Conservation (phyloP, 2,329 filamentous ascomycete genomes). For the Ophiocordyceps camponoti-saundersi region DNA sequence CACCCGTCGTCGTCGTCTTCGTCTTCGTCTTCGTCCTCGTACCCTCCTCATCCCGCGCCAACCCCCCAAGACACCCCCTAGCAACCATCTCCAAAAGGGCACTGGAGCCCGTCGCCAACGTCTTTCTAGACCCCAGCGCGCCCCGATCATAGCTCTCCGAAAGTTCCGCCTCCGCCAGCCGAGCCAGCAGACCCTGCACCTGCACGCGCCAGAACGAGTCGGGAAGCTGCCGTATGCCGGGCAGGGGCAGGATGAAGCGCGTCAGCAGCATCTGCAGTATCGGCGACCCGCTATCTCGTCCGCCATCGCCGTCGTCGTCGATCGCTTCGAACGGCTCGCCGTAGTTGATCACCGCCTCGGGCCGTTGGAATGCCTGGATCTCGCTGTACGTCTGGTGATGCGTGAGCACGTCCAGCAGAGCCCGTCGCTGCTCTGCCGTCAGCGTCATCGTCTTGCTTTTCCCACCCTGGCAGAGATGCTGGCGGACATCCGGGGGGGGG, state of each 20-base stretch:
- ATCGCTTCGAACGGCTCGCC: slow-evolving; percentile 44
- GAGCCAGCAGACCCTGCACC: slow-evolving; percentile 39
- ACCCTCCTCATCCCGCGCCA: slow-evolving; percentile 5
- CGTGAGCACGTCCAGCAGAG: slow-evolving; percentile 42
- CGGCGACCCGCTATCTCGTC: slow-evolving; percentile 21
- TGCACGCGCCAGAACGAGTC: slow-evolving; percentile 48
- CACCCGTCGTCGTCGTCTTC: background rate
- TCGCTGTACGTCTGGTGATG: slow-evolving; percentile 47
- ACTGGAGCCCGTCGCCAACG: slow-evolving; percentile 54
- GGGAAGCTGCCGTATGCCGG: slow-evolving; percentile 46
- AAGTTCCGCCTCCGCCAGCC: slow-evolving; percentile 49
- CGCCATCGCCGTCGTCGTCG: slow-evolving; percentile 8
- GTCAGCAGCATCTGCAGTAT: slow-evolving; percentile 52
- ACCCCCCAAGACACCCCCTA: slow-evolving; percentile 46
- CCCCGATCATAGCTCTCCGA: slow-evolving; percentile 76
- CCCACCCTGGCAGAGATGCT: background rate
- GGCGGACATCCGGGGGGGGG: background rate
- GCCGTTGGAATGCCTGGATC: slow-evolving; percentile 53
- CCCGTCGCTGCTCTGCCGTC: slow-evolving; percentile 25
- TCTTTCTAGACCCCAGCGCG: slow-evolving; percentile 55
- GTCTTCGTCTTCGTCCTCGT: background rate
- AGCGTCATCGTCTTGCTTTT: slow-evolving; percentile 2
- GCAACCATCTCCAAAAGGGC: slow-evolving; percentile 53
- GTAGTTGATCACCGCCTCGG: slow-evolving; percentile 46
- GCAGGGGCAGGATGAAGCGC: slow-evolving; percentile 46